Base-by-base conservation (phyloP, 805 yeast genomes). In the Wickerhamiella kurtzmanii region DNA sequence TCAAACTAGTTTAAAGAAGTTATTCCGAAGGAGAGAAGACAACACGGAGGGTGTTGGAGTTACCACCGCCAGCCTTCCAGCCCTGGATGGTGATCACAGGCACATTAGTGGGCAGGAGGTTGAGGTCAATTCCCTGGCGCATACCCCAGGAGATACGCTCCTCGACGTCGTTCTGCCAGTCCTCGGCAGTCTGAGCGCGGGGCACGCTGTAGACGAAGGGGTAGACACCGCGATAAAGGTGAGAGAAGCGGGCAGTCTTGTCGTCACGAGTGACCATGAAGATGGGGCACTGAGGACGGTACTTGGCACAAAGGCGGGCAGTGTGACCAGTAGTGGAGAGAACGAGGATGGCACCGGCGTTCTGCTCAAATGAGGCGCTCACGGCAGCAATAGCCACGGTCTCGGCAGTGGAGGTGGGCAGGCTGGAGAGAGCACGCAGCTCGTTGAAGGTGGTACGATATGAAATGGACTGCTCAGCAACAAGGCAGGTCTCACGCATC, bases 151-250 rank as follows among this genome's bases (percentile, higher is more conserved):
- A 76, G 67, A 92, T 79, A 75, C 98, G 85, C 66, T 74, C 75
- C 76, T 92, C 97, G 57, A 89, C 95, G 71, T 92, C 98, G 65
- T 80, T 80, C 67, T 85, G 84, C 98, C 98, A 92, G 77, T 84
- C 79, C 62, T 76, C 82, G 45, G 69, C 64, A 40, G 67, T 68
- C 47, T 59, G 46, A 55, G 74, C 74, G 65, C 73, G 69, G 46
- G 67, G 70, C 66, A 76, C 71, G 52, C 70, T 69, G 76, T 83
- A 92, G 60, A 85, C 76, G 72, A 89, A 87, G 66, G 98, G 98
- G 73, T 88, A 92, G 56, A 92, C 97, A 70, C 98, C 98, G 73
- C 98, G 82, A 77, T 84, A 86, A 67, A 92, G 76, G 74, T 92
- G 98, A 57, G 89, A 78, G 74, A 79, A 87, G 75, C 96, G 85